Percentiles rank a stretch among this genome's conserved stretches.
phyloP scores from a whole-genome alignment of 2,329 filamentous ascomycete genomes.

The Hymenoscyphus salicellus region DNA sequence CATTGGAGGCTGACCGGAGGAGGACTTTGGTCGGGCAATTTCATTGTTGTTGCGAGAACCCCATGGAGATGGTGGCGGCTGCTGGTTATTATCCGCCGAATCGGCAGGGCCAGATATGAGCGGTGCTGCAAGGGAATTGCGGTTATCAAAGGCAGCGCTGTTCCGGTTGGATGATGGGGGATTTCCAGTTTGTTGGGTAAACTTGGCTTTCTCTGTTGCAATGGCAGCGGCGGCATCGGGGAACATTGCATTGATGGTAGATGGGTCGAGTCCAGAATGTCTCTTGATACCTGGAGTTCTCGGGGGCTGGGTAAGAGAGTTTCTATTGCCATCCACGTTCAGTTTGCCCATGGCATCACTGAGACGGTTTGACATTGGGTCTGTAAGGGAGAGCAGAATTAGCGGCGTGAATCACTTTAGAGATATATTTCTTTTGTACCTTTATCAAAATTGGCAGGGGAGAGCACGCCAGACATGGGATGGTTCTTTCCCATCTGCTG shows the following conservation, averaged over 20 bases:
- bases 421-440: slow-evolving; percentile 49
- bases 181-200: slow-evolving; percentile 90
- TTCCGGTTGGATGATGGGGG: slow-evolving; percentile 89
- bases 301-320: slow-evolving; percentile 78
- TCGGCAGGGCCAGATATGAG: slow-evolving; percentile 71
- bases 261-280: slow-evolving; percentile 89
- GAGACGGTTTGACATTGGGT: slow-evolving; percentile 93
- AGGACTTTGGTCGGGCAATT: slow-evolving; percentile 68
- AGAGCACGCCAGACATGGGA: slow-evolving; percentile 92
- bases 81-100: slow-evolving; percentile 55
- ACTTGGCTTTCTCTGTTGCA: slow-evolving; percentile 95
- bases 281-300: slow-evolving; percentile 78
- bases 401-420: slow-evolving; percentile 2
- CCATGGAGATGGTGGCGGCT: slow-evolving; percentile 80
- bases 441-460: slow-evolving; percentile 95
- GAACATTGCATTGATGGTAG: slow-evolving; percentile 98
- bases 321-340: slow-evolving; percentile 80
- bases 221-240: slow-evolving; percentile 98
- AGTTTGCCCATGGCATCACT: slow-evolving; percentile 97
- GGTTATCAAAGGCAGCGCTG: slow-evolving; percentile 75
- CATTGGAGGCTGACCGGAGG: slow-evolving; percentile 79
- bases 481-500: slow-evolving; percentile 99
- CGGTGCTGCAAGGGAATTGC: slow-evolving; percentile 68
- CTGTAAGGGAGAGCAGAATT: slow-evolving; percentile 45
- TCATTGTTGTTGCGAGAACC: slow-evolving; percentile 51